phyloP scores from a whole-genome alignment of 208 protist genomes.

The Balamuthia mandrillaris region DNA sequence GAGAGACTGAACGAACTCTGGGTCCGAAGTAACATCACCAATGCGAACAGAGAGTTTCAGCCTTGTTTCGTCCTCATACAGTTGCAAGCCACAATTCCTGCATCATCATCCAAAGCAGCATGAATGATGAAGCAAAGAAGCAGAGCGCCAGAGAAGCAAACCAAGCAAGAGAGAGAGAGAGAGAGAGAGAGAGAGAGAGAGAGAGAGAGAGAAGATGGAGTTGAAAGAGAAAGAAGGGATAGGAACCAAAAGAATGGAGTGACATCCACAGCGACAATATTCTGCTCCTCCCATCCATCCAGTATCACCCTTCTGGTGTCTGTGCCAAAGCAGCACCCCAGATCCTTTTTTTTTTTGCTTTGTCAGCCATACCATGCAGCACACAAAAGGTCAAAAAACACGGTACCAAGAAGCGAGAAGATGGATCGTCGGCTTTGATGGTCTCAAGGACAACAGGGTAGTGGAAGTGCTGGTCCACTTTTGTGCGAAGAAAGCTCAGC shows the following conservation, averaged over 20 bases:
- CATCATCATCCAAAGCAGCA: background rate
- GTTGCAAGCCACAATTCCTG: background rate
- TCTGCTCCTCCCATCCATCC: background rate
- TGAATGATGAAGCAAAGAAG: background rate
- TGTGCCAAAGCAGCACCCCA: slow-evolving; percentile 12
- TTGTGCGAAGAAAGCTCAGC: background rate
- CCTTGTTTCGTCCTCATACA: background rate
- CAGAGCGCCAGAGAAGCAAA: no score
- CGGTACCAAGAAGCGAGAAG: background rate
- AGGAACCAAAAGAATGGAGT: background rate
- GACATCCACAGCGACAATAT: background rate
- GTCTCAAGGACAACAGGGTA: background rate
- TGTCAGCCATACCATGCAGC: background rate
- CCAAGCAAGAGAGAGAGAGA: no score
- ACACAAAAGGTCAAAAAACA: background rate
- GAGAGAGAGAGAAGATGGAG: no score
- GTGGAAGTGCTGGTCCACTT: background rate
- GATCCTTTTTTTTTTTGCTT: background rate
- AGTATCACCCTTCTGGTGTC: background rate
- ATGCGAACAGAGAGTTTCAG: background rate
- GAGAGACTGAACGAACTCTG: background rate
- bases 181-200: no score
- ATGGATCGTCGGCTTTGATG: background rate
- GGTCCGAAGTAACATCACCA: background rate
- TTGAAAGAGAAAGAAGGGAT: no score